Base-by-base conservation (phyloP, 345 rosid genomes). In the Punica granatum region DNA sequence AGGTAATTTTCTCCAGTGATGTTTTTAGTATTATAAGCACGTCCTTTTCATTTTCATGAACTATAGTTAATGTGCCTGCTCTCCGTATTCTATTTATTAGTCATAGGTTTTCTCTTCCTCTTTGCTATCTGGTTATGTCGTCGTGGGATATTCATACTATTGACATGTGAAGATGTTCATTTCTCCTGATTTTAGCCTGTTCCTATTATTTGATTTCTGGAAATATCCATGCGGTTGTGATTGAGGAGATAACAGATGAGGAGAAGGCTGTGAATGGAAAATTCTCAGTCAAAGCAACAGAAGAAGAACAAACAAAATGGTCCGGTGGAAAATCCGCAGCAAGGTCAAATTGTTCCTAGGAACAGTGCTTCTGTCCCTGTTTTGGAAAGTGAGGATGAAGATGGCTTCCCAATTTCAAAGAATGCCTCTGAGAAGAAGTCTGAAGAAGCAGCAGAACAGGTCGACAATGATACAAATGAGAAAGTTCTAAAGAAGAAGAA, bases 341-440 rank as follows among this genome's bases (percentile, higher is more conserved):
- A 2, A 41, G 60, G 18, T 23, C 85, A 85, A 64, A 79, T 88
- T 76, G 75, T 79, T 77, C 72, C 64, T 42, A 81, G 74, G 74
- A 81, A 64, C 36, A 70, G 32, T 31, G 33, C 73, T 48, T 44
- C 53, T 68, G 76, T 54, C 15, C 66, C 82, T 12, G 79, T 78
- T 72, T 42, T 88, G 73, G 98, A 85, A 79, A 88, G 90, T 64
- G 98, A 95, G 77, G 97, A 91, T 73, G 98, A 92, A 87, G 98
- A 95, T 60, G 98, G 99, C 44, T 80, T 95, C 64, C 97, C 92
- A n/a, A 78, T 84, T 75, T 72, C 82, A 72, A 49, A n/a, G 19
- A 3, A 48, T 72, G 30, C 67, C 84, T 11, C 69, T 69, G 12
- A 77, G 77, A 73, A 56, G 73, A 25, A 44, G 76, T 74, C 61